Conservation (phyloP, 345 rosid genomes). For the Salix brachista region DNA sequence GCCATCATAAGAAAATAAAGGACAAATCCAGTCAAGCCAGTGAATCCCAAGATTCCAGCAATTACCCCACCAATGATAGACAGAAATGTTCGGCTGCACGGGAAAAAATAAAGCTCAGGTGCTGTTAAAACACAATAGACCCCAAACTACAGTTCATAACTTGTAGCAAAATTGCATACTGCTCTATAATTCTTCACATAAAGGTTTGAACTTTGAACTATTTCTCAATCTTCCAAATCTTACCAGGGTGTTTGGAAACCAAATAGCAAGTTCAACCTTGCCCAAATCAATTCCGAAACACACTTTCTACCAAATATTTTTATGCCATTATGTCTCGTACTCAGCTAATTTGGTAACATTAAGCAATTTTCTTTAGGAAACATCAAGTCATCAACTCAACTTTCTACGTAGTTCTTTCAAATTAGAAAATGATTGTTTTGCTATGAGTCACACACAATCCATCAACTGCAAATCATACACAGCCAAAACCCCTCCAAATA, state of each 20-base stretch:
- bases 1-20: constrained; percentile 81
- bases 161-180: not conserved
- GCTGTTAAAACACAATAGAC: not conserved
- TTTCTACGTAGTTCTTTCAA: not conserved
- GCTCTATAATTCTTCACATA: not conserved
- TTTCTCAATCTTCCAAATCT: not conserved
- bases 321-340: not conserved
- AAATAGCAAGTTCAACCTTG: not conserved
- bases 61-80: constrained; percentile 84
- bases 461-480: not conserved
- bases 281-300: not conserved
- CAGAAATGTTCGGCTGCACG: constrained; percentile 87
- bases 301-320: not conserved
- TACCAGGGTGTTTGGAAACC: not conserved
- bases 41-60: constrained; percentile 89
- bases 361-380: not conserved
- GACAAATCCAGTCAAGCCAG: constrained; percentile 73
- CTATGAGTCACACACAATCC: not conserved
- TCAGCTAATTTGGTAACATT: not conserved
- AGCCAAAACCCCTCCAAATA: not conserved
- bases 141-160: not conserved
- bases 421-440: not conserved
- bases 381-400: not conserved
- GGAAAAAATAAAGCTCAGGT: not conserved
- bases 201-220: not conserved